A percentile compares a stretch with the other conserved stretches of the same genome.
phyloP scores from a whole-genome alignment of 1,284 basidiomycete genomes.

The Pseudozyma sp. region DNA sequence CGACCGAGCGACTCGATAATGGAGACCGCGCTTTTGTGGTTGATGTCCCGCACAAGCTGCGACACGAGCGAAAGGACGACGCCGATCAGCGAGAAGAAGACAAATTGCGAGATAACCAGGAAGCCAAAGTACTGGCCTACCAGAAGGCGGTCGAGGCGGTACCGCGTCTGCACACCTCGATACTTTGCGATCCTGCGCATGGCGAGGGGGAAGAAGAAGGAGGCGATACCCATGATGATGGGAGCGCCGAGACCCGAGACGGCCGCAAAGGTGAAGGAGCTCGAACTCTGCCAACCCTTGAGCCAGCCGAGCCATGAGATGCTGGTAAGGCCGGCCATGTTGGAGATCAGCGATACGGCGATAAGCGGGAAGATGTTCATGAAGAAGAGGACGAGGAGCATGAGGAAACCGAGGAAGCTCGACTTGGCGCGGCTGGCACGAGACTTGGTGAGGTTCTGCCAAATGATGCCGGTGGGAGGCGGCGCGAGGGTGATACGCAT shows the following conservation, averaged over 20 bases:
- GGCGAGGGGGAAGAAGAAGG: constrained; percentile 60
- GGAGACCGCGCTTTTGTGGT: constrained; percentile 42
- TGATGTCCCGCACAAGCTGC: constrained; percentile 46
- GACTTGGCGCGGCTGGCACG: constrained; percentile 46
- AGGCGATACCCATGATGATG: constrained; percentile 57
- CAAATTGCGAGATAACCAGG: constrained; percentile 64
- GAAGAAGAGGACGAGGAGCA: constrained; percentile 59
- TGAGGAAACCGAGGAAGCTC: constrained; percentile 54
- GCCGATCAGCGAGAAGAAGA: constrained; percentile 67
- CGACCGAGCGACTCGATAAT: constrained; percentile 49
- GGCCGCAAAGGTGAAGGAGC: constrained; percentile 57
- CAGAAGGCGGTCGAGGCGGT: constrained; percentile 56
- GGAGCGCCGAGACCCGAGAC: constrained; percentile 64
- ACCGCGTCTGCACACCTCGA: constrained; percentile 61
- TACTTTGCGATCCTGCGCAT: constrained; percentile 67
- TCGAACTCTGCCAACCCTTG: constrained; percentile 46
- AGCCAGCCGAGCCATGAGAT: constrained; percentile 53
- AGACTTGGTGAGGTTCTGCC: constrained; percentile 61
- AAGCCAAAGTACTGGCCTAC: constrained; percentile 64
- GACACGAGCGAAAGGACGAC: constrained; percentile 59
- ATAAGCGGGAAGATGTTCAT: constrained; percentile 64
- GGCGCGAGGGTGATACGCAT: constrained; percentile 59
- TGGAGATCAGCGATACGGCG: constrained; percentile 60
- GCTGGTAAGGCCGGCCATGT: constrained; percentile 58
- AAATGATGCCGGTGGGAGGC: constrained; percentile 64